Evolutionary conservation across 2,329 filamentous ascomycete species (phyloP).

Genomic region (Eutypella sp.): DNA sequence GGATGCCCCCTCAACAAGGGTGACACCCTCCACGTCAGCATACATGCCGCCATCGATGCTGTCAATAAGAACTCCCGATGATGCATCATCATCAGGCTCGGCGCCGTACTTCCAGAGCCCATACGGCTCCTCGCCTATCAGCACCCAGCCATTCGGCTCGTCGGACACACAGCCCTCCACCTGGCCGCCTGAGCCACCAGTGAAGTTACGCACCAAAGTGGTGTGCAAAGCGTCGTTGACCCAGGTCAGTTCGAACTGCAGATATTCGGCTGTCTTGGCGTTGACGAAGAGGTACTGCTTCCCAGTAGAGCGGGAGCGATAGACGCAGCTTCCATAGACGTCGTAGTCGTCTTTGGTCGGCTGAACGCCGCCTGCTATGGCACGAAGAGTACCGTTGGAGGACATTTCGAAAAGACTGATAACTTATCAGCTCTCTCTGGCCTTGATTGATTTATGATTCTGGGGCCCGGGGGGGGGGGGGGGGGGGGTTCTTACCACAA

Average conservation of each 20-base stretch:
- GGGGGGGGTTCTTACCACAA: constrained; percentile 50
- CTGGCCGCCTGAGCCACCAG: constrained; percentile 45
- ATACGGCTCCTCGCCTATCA: constrained; percentile 47
- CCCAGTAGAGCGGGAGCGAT: constrained; percentile 39
- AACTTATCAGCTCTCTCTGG: constrained; percentile 1
- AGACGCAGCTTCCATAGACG: constrained; percentile 49
- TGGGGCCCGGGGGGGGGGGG: too few species aligned
- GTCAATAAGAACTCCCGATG: constrained; percentile 30
- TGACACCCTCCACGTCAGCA: constrained; percentile 51
- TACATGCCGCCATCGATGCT: constrained; percentile 44
- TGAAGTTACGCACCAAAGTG: constrained; percentile 45
- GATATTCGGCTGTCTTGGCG: constrained; percentile 47
- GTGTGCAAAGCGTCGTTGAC: constrained; percentile 38
- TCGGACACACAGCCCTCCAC: constrained; percentile 51
- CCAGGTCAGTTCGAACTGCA: constrained; percentile 46
- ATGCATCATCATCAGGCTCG: constrained; percentile 38
- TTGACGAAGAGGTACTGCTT: constrained; percentile 53
- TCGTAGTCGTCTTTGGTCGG: constrained; percentile 38
- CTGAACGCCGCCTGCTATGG: constrained; percentile 42
- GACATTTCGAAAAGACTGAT: constrained; percentile 45
- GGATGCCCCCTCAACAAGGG: constrained; percentile 40
- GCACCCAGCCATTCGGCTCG: constrained; percentile 44
- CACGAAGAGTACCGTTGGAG: constrained; percentile 36
- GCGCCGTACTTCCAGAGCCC: constrained; percentile 49
- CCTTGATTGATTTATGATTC: background rate